Percentiles rank a stretch among this genome's conserved stretches.
Evolutionary conservation across 2,329 filamentous ascomycete genomes (phyloP).

Genomic region (Stemphylium beticola): DNA sequence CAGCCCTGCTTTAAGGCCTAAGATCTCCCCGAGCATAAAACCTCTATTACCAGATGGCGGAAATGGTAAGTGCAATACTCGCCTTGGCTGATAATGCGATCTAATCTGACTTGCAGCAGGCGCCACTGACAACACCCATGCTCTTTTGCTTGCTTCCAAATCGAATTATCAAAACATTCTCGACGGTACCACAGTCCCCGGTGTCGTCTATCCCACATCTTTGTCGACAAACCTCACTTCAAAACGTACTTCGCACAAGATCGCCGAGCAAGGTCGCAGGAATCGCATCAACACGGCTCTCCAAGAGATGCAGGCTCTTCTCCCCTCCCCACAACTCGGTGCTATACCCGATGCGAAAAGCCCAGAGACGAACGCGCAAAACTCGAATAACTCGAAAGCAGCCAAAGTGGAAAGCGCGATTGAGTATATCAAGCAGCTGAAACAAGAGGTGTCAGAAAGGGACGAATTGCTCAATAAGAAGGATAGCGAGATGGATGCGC

Average conservation of each 20-base stretch:
- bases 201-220: conserved; percentile 87
- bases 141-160: conserved; percentile 85
- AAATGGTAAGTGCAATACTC: conserved; percentile 52
- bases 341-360: conserved; percentile 43
- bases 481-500: conserved; percentile 63
- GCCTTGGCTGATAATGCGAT: neutral
- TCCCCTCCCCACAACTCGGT: conserved; percentile 64
- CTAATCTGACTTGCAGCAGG: conserved; percentile 38
- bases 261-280: conserved; percentile 92
- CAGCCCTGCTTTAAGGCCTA: conserved; percentile 84
- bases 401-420: conserved; percentile 98
- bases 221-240: conserved; percentile 93
- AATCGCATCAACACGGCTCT: conserved; percentile 95
- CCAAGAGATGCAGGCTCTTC: conserved; percentile 84
- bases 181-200: conserved; percentile 88
- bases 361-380: conserved; percentile 45
- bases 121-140: conserved; percentile 64
- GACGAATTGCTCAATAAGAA: conserved; percentile 68
- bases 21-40: conserved; percentile 93
- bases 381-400: conserved; percentile 73
- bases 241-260: conserved; percentile 96
- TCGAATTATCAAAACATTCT: conserved; percentile 98
- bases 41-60: conserved; percentile 76
- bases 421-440: conserved; percentile 87
- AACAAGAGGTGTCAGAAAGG: conserved; percentile 72